Evolutionary conservation across 2,329 filamentous ascomycete genomes (phyloP).

Genomic region (Talaromyces atroroseus): DNA sequence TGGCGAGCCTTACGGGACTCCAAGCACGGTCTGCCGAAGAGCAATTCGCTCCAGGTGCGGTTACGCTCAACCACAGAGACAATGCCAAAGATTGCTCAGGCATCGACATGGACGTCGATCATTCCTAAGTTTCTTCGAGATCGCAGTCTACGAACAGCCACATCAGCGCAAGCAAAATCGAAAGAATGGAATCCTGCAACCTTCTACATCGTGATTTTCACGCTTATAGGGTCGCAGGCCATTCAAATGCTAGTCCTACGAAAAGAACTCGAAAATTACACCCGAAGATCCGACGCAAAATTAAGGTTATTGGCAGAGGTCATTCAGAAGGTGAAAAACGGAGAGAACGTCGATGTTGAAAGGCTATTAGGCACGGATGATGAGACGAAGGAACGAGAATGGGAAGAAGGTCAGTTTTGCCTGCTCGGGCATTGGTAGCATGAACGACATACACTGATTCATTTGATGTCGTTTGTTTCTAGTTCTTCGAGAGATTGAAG

Average conservation of each 20-base stretch:
- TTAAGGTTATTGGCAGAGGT: conserved; percentile 68
- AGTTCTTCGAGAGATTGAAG: conserved; percentile 37
- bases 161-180: conserved; percentile 51
- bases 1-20: background rate
- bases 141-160: conserved; percentile 27
- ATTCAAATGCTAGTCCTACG: conserved; percentile 84
- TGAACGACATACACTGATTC: background rate
- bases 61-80: conserved; percentile 21
- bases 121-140: conserved; percentile 55
- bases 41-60: conserved; percentile 17
- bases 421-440: conserved; percentile 8
- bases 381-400: conserved; percentile 68
- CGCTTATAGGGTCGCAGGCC: conserved; percentile 89
- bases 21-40: background rate
- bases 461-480: background rate
- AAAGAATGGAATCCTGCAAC: conserved; percentile 75
- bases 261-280: conserved; percentile 67
- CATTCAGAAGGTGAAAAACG: conserved; percentile 42
- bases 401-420: conserved; percentile 67
- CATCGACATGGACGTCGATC: conserved; percentile 64
- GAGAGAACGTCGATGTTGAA: conserved; percentile 73
- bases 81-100: conserved; percentile 49
- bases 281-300: conserved; percentile 70
- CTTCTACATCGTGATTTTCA: conserved; percentile 74
- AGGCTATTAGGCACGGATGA: conserved; percentile 74